Conservation (phyloP, 768 basidiomycete genomes). For the Ephemerocybe angulata region DNA sequence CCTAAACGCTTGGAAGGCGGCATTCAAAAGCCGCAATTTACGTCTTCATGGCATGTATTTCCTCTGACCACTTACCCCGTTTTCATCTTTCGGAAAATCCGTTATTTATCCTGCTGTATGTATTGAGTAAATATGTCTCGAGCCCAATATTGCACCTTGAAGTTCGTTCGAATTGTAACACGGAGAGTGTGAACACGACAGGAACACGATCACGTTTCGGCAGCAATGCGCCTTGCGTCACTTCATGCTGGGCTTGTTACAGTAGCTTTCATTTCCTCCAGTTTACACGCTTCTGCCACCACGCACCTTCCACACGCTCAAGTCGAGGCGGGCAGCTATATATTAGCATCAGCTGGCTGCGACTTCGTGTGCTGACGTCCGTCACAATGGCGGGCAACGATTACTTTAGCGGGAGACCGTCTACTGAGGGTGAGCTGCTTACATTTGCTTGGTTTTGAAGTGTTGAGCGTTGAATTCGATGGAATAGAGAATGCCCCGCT, state of each 20-base stretch:
- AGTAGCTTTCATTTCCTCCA: neutral
- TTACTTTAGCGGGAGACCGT: conserved; percentile 39
- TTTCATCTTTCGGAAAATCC: neutral
- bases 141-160: too few species aligned
- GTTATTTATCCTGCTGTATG: neutral
- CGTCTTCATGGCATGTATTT: too few species aligned
- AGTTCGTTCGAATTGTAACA: too few species aligned
- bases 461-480: conserved; percentile 7
- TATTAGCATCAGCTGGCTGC: neutral
- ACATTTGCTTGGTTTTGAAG: neutral
- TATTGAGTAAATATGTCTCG: too few species aligned
- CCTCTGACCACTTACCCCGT: too few species aligned
- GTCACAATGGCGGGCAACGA: conserved; percentile 46
- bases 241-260: neutral
- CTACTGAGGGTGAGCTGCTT: conserved; percentile 52
- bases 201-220: neutral
- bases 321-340: conserved; percentile 15
- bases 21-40: neutral
- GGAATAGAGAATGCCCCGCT: conserved; percentile 62
- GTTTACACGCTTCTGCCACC: conserved; percentile 21
- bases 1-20: neutral
- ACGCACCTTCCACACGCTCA: conserved; percentile 13
- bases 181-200: too few species aligned
- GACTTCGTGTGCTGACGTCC: conserved; percentile 4
- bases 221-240: neutral